These are phyloP conservation scores for Amanita fuliginea DNA, from an alignment of 768 basidiomycete genomes.

Conservation along the genomic window DNA sequence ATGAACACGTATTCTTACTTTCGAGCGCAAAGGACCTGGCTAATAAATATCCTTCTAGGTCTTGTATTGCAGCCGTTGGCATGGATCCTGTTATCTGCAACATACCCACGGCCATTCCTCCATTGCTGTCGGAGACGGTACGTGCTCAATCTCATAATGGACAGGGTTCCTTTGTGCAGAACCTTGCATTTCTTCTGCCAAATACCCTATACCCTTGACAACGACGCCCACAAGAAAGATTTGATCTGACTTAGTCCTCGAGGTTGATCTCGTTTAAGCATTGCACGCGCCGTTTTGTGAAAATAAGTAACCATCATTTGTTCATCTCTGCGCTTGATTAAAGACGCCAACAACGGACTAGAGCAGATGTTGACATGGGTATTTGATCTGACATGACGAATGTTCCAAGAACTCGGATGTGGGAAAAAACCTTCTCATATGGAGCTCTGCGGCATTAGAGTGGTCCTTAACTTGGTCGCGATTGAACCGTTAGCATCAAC, in stretches of 20 bases:
- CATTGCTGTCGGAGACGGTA: background rate
- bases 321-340: background rate
- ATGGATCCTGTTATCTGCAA: slow-evolving; percentile 2
- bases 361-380: slow-evolving; percentile 18
- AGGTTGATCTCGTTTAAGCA: too few species aligned
- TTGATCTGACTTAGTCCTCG: too few species aligned
- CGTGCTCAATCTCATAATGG: background rate
- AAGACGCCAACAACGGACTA: slow-evolving; percentile 6
- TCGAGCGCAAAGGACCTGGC: background rate
- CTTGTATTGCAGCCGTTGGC: background rate
- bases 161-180: background rate
- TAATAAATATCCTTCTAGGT: background rate
- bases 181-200: too few species aligned
- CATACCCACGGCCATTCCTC: background rate
- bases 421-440: slow-evolving; percentile 1
- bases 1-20: slow-evolving; percentile 1
- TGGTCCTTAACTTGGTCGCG: background rate
- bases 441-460: slow-evolving; percentile 2
- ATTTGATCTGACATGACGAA: slow-evolving; percentile 15
- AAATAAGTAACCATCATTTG: background rate
- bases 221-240: too few species aligned
- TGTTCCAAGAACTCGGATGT: background rate
- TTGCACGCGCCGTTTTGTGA: background rate
- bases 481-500: background rate
- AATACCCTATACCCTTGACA: too few species aligned